A percentile compares a stretch with the other conserved stretches of the same genome.
Conservation (phyloP, 805 yeast genomes). For the Candida stauntonica region DNA sequence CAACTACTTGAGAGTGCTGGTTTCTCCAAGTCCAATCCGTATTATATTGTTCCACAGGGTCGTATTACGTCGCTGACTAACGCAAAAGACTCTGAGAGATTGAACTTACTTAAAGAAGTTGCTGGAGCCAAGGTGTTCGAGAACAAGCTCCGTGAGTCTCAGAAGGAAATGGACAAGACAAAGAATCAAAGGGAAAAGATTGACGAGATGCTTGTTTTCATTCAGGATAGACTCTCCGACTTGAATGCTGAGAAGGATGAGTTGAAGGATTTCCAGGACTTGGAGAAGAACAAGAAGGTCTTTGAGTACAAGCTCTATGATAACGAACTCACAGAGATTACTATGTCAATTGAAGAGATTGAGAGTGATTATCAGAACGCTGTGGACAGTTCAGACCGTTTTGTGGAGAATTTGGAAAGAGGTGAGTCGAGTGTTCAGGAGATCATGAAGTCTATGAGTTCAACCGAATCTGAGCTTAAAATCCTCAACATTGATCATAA, state of each 20-base stretch:
- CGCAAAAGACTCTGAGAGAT: constrained; percentile 80
- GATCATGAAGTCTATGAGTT: constrained; percentile 41
- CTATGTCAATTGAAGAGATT: constrained; percentile 52
- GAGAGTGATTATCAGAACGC: constrained; percentile 53
- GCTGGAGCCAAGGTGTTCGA: constrained; percentile 95
- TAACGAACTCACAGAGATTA: constrained; percentile 64
- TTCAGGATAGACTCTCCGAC: constrained; percentile 69
- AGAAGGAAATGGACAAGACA: constrained; percentile 73
- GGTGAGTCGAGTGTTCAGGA: constrained; percentile 51
- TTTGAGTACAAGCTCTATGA: constrained; percentile 73
- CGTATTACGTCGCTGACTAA: constrained; percentile 82
- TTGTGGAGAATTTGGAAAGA: constrained; percentile 51
- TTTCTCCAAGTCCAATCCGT: constrained; percentile 83
- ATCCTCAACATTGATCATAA: constrained; percentile 52
- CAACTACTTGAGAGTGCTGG: constrained; percentile 88
- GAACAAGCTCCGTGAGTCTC: constrained; percentile 68
- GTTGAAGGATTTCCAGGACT: constrained; percentile 59
- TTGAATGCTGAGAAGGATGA: constrained; percentile 78
- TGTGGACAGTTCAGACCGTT: constrained; percentile 48
- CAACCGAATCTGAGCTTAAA: constrained; percentile 44
- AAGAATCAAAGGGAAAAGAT: constrained; percentile 66
- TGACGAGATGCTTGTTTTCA: constrained; percentile 64
- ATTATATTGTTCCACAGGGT: constrained; percentile 97
- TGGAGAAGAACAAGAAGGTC: constrained; percentile 64
- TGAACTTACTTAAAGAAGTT: constrained; percentile 78